These are phyloP conservation scores for Fusarium newnesense DNA, from an alignment of 2,329 filamentous ascomycete species.

Conservation along the genomic window DNA sequence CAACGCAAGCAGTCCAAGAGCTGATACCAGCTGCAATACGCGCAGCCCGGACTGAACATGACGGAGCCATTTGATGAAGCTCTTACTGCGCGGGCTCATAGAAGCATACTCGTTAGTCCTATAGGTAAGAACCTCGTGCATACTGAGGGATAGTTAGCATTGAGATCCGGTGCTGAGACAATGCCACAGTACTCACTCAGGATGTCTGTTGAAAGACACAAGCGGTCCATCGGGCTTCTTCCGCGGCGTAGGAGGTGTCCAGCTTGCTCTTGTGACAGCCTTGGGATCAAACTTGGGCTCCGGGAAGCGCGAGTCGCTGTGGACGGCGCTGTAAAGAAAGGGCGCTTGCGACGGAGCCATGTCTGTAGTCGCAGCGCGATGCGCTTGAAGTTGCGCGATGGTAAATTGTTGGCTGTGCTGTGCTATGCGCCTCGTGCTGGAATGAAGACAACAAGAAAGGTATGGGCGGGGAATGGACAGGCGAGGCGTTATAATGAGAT, in stretches of 20 bases:
- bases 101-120: constrained; percentile 69
- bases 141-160: constrained; percentile 48
- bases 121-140: constrained; percentile 72
- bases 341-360: constrained; percentile 58
- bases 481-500: constrained; percentile 26
- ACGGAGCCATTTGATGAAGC: constrained; percentile 75
- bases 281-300: constrained; percentile 82
- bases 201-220: constrained; percentile 85
- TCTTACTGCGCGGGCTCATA: constrained; percentile 77
- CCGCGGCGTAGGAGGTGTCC: constrained; percentile 69
- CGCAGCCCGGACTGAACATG: constrained; percentile 76
- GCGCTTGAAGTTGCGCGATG: constrained; percentile 18
- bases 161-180: background rate
- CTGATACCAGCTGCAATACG: constrained; percentile 72
- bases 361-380: constrained; percentile 19
- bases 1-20: constrained; percentile 76
- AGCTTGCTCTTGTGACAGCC: constrained; percentile 83
- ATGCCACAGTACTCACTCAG: constrained; percentile 70
- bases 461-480: background rate
- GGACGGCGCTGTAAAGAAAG: constrained; percentile 75
- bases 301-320: constrained; percentile 63
- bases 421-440: constrained; percentile 14
- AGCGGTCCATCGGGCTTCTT: constrained; percentile 79
- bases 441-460: constrained; percentile 2
- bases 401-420: constrained; percentile 7